These are phyloP conservation scores for Xylaria sp. DNA, from an alignment of 2,329 filamentous ascomycete species.

Conservation along the genomic window DNA sequence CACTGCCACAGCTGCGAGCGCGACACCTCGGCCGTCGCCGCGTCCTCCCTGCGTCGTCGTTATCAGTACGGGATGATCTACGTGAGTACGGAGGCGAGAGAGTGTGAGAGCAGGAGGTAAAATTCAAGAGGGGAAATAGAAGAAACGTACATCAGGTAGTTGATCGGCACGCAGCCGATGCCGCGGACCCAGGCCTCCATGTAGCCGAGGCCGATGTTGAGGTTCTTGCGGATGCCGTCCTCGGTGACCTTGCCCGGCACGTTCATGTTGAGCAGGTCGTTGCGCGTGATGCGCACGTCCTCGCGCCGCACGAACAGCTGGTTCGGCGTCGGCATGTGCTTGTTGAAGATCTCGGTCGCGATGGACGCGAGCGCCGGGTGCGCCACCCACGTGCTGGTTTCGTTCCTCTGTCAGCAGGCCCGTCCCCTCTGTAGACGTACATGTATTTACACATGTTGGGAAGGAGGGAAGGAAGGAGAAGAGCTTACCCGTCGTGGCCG, in stretches of 20 bases:
- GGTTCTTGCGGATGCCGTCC: conserved; percentile 94
- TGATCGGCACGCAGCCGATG: conserved; percentile 94
- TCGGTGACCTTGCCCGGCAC: conserved; percentile 91
- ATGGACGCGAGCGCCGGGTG: conserved; percentile 90
- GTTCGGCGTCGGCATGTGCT: conserved; percentile 98
- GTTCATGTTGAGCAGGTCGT: conserved; percentile 97
- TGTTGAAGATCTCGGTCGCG: conserved; percentile 92
- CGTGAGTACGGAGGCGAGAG: neutral
- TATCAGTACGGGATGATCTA: too few relatives aligned
- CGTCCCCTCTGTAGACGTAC: neutral
- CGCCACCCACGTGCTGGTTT: conserved; percentile 80
- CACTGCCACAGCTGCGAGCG: conserved; percentile 97
- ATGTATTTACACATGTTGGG: neutral
- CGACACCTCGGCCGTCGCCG: conserved; percentile 94
- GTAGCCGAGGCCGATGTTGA: conserved; percentile 94
- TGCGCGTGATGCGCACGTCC: conserved; percentile 82
- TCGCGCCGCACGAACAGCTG: conserved; percentile 90
- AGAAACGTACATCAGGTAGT: conserved; percentile 78
- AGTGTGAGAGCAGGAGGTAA: neutral
- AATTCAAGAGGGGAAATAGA: neutral
- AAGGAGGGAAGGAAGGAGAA: neutral
- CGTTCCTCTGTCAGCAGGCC: neutral
- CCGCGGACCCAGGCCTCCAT: conserved; percentile 99
- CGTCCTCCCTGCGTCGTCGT: conserved; percentile 71
- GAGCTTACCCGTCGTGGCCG: conserved; percentile 78